Conservation (phyloP, 2,329 filamentous ascomycete species). For the Aspergillus sp. region DNA sequence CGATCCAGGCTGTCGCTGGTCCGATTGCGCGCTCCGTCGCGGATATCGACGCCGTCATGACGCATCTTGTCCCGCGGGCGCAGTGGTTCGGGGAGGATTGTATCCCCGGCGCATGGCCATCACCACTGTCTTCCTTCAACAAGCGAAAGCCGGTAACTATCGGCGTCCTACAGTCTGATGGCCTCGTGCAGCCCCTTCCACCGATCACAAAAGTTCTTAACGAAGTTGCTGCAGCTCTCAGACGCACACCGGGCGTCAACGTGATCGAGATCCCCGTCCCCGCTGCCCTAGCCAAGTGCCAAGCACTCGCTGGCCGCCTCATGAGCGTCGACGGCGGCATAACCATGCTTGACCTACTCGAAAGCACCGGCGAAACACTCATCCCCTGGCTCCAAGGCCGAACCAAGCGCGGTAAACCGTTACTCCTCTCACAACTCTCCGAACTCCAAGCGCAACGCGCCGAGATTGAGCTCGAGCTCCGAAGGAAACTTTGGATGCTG, state of each 20-base stretch:
- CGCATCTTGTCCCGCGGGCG: slow-evolving; percentile 55
- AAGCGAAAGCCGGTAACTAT: slow-evolving; percentile 40
- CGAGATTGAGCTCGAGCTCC: slow-evolving; percentile 59
- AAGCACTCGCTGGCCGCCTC: slow-evolving; percentile 61
- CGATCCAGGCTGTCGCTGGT: slow-evolving; percentile 55
- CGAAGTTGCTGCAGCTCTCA: slow-evolving; percentile 44
- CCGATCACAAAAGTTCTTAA: slow-evolving; percentile 45
- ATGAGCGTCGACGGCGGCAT: slow-evolving; percentile 63
- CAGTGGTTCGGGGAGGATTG: slow-evolving; percentile 57
- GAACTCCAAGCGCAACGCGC: slow-evolving; percentile 58
- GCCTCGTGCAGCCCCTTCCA: slow-evolving; percentile 43
- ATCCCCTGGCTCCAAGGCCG: slow-evolving; percentile 63
- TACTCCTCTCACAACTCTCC: slow-evolving; percentile 54
- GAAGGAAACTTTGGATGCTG: slow-evolving; percentile 58
- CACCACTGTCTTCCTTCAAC: slow-evolving; percentile 26
- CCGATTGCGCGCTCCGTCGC: slow-evolving; percentile 45
- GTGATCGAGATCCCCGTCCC: slow-evolving; percentile 63
- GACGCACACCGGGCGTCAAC: slow-evolving; percentile 51
- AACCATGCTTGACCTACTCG: slow-evolving; percentile 61
- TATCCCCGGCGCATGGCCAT: slow-evolving; percentile 48
- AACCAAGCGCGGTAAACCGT: slow-evolving; percentile 53
- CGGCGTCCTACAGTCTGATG: slow-evolving; percentile 48
- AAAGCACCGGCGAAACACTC: slow-evolving; percentile 59
- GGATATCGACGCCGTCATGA: slow-evolving; percentile 54
- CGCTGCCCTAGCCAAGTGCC: slow-evolving; percentile 57